Evolutionary conservation across 1,284 basidiomycete genomes (phyloP), one percentile per base, ranked within the genome.

Genomic region (Jaminaea rosea): DNA sequence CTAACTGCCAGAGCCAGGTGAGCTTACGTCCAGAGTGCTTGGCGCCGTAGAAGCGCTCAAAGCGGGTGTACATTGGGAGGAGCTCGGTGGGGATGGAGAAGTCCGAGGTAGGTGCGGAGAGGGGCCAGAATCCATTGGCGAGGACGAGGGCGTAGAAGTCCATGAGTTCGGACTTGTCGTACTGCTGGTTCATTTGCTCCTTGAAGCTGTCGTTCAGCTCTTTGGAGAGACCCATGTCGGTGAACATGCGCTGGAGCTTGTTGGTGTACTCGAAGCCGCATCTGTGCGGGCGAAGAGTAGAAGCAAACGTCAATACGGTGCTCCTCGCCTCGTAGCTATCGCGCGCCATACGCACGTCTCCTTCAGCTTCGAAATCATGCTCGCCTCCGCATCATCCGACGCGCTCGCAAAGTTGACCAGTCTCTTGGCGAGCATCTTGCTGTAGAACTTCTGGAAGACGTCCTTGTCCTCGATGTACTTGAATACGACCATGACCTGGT

Each of bases 401-500:
- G 91, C 90, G 19, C 91, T 96, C 19, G 87, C 83, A 29, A 84
- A 84, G 65, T 90, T 86, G 61, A 99, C 92, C 29, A 99, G 83
- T 63, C 94, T 89, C 72, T 88, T 88, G 42, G 91, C 92, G 19
- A 99, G 79, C 78, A 93, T 93, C 66, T 90, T 96, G 41, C 88
- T 88, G 79, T 99, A 99, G 80, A 96, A 99, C 42, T 88, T 90
- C 75, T 97, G 93, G 84, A 98, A 99, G 10, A 98, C 91, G 69
- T 98, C 94, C 80, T 96, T 96, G 79, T 98, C 94, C 75, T 96
- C 91, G 64, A 98, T 86, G 75, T 96, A 98, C 77, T 96, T 96
- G 85, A 99, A 98, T 47, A 98, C 80, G 41, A 92, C 80, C 93
- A 97, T 96, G 66, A 91, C 88, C 70, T 90, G 86, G 75, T 90